Evolutionary conservation across 176 grass and related monocot genomes (phyloP).

Genomic region (Leersia perrieri): DNA sequence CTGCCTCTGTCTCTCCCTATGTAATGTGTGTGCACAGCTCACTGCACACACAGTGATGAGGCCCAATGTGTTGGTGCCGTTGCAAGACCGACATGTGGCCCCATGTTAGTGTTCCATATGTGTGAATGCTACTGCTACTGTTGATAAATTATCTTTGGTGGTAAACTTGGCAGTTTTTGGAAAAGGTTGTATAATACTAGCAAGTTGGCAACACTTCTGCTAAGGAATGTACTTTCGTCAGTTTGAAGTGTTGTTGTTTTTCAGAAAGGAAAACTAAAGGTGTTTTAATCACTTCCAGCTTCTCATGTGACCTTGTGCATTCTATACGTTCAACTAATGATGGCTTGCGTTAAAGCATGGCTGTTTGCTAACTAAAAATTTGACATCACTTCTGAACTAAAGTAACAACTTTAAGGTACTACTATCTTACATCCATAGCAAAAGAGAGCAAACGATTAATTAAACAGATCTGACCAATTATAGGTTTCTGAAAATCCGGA

Average conservation of each 20-base stretch:
- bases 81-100: constrained; percentile 7
- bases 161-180: background rate
- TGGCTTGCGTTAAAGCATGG: background rate
- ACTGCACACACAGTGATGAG: background rate
- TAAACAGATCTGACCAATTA: background rate
- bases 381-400: background rate
- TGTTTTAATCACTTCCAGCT: background rate
- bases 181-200: background rate
- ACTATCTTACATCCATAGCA: background rate
- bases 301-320: background rate
- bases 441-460: background rate
- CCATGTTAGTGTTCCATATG: constrained; percentile 1
- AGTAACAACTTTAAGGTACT: background rate
- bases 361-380: background rate
- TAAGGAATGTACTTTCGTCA: background rate
- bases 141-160: background rate
- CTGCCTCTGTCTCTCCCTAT: background rate
- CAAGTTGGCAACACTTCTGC: background rate
- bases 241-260: background rate
- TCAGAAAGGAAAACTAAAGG: background rate
- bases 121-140: background rate
- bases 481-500: background rate
- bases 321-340: background rate
- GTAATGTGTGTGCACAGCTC: background rate
- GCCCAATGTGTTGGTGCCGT: background rate